Percentiles rank a stretch among this genome's conserved stretches.
Evolutionary conservation across 2,329 filamentous ascomycete species (phyloP).

Genomic region (Aspergillus chevalieri): DNA sequence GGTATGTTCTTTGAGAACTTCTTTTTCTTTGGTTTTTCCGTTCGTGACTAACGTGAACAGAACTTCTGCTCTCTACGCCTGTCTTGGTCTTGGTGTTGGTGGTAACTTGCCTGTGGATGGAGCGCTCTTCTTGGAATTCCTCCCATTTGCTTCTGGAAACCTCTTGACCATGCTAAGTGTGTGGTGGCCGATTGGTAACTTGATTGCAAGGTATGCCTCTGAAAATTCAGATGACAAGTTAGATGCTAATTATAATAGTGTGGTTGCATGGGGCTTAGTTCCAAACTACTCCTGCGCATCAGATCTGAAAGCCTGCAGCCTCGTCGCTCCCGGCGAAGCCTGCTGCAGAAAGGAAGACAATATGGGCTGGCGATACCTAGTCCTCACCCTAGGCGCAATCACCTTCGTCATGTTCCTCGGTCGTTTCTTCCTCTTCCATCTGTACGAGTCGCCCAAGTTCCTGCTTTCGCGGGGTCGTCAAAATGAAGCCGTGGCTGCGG

Average conservation of each 20-base stretch:
- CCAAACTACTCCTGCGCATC: conserved; percentile 54
- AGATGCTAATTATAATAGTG: conserved; percentile 9
- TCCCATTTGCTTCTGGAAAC: conserved; percentile 67
- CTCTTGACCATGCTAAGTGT: conserved; percentile 74
- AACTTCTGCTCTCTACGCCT: conserved; percentile 56
- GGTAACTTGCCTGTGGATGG: conserved; percentile 76
- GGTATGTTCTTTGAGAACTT: conserved; percentile 22
- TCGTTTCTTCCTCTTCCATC: conserved; percentile 72
- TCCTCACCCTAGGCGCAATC: conserved; percentile 62
- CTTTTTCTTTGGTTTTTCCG: neutral
- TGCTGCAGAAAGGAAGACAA: conserved; percentile 51
- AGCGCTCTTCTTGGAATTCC: conserved; percentile 75
- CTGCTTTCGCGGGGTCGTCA: conserved; percentile 71
- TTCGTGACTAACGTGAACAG: conserved; percentile 15
- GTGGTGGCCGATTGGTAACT: conserved; percentile 80
- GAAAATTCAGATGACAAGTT: neutral
- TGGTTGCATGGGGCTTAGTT: conserved; percentile 69
- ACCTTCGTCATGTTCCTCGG: conserved; percentile 72
- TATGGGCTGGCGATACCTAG: conserved; percentile 68
- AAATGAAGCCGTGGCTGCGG: conserved; percentile 69
- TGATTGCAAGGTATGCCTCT: conserved; percentile 49
- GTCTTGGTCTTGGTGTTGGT: conserved; percentile 62
- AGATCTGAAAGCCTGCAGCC: conserved; percentile 25
- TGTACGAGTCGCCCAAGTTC: conserved; percentile 82
- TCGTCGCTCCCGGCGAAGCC: conserved; percentile 19